phyloP scores from a whole-genome alignment of 148 eudicot species.

The Silene latifolia region DNA sequence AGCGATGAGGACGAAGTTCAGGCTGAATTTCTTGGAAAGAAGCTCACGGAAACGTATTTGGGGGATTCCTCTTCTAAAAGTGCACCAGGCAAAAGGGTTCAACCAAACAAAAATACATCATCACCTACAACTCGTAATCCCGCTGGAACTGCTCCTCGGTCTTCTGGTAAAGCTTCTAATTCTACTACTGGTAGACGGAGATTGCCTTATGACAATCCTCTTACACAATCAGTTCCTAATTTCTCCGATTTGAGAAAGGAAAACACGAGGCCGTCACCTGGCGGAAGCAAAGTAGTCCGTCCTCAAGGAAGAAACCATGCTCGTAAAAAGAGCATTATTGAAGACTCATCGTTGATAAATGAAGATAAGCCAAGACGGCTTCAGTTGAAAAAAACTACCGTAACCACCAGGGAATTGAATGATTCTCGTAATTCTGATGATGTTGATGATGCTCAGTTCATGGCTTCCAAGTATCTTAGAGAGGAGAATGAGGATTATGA shows the following conservation, averaged over 20 bases:
- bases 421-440: conserved; percentile 50
- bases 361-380: conserved; percentile 67
- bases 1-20: conserved; percentile 68
- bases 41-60: conserved; percentile 36
- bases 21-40: conserved; percentile 49
- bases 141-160: conserved; percentile 44
- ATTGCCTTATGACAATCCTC: conserved; percentile 75
- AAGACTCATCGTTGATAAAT: conserved; percentile 45
- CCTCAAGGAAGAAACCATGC: conserved; percentile 60
- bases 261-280: conserved; percentile 70
- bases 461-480: conserved; percentile 37
- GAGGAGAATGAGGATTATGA: conserved; percentile 44
- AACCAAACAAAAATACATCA: conserved; percentile 38
- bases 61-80: conserved; percentile 48
- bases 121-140: conserved; percentile 63
- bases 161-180: conserved; percentile 54
- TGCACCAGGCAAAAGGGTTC: conserved; percentile 44
- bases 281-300: conserved; percentile 51
- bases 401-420: conserved; percentile 47
- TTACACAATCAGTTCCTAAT: conserved; percentile 87
- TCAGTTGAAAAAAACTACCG: conserved; percentile 54
- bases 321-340: conserved; percentile 64
- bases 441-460: conserved; percentile 32
- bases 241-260: conserved; percentile 87
- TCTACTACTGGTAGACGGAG: conserved; percentile 56